Evolutionary conservation across 495 filamentous ascomycete genomes (phyloP), one percentile per base, ranked within the genome.

Genomic region (Viridothelium virens): DNA sequence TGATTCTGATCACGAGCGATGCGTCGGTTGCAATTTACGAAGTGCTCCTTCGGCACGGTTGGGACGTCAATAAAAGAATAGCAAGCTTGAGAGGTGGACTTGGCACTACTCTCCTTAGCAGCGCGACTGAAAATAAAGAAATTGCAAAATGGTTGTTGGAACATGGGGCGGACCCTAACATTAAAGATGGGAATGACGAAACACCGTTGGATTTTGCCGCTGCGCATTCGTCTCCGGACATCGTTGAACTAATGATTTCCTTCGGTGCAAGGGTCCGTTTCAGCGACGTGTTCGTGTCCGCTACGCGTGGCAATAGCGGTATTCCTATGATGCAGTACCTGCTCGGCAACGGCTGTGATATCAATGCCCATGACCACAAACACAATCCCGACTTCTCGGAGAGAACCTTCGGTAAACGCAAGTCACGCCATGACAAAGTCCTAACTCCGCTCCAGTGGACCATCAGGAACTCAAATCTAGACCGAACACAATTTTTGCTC

Each of bases 281-380:
- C 31, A 59, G 53, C 53, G 31, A 59, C 14, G 53, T 4, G 0
- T 59, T 59, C 31, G 25, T 33, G 18, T 4, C 18, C 6, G n/a
- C 31, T 9, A 59, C 31, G 14, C 5, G 25, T 10, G 31, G 31
- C 31, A 9, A 33, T 36, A 33, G 31, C 18, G 0, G 53, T 33
- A 33, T 34, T 7, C 31, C 53, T 33, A 59, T 59, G 53, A 59
- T 59, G 53, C 5, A 59, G 53, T 59, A 34, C 53, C 31, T 59
- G 5, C 53, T 59, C 31, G 53, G 10, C 33, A 4, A 59, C 0
- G 31, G 53, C 53, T 59, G 53, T 36, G 53, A 59, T 14, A 59
- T 59, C 31, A 59, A 59, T 2, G 53, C 53, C 18, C 36, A 59
- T 31, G 31, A 36, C 14, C 53, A 59, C 31, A 3, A 36, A 14